Conservation (phyloP, 495 filamentous ascomycete species). For the Bombardia bombarda region DNA sequence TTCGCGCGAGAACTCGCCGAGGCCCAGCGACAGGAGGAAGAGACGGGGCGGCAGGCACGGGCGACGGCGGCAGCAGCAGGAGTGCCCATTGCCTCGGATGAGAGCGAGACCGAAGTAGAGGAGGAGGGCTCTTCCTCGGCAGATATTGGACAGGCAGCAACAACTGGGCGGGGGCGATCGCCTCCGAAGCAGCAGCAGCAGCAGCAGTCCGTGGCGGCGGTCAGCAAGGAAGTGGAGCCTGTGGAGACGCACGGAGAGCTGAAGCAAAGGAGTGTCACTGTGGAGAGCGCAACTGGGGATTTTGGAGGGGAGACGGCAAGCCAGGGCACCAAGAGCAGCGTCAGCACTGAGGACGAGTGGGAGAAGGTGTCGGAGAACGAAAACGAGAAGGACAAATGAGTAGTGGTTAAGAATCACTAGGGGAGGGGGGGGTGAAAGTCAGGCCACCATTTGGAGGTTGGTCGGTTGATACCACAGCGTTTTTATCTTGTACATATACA, state of each 20-base stretch:
- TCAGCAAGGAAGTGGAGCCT: conserved; percentile 32
- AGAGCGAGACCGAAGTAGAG: conserved; percentile 47
- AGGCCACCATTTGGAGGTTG: no score
- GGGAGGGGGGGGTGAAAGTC: no score
- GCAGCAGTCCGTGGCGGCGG: no score
- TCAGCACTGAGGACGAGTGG: conserved; percentile 53
- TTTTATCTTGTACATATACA: no score
- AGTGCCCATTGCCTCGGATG: conserved; percentile 17
- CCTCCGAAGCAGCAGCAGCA: no score
- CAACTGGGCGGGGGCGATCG: no score
- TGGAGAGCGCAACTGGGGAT: background rate
- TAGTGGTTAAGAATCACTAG: background rate
- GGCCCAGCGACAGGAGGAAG: conserved; percentile 56
- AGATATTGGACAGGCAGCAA: no score
- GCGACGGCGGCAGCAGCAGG: conserved; percentile 14
- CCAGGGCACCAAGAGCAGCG: conserved; percentile 33
- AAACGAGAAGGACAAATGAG: conserved; percentile 43
- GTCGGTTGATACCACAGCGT: background rate
- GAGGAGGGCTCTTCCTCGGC: conserved; percentile 21
- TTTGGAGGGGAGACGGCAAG: conserved; percentile 13
- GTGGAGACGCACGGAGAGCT: conserved; percentile 29
- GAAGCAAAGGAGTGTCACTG: conserved; percentile 28
- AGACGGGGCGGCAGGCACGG: conserved; percentile 39
- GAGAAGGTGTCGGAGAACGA: conserved; percentile 51
- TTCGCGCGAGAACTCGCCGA: conserved; percentile 73